Percentiles rank a stretch among this genome's conserved stretches.
Evolutionary conservation across 352 stramenopile genomes (phyloP).

Genomic region (Phytophthora aleatoria): DNA sequence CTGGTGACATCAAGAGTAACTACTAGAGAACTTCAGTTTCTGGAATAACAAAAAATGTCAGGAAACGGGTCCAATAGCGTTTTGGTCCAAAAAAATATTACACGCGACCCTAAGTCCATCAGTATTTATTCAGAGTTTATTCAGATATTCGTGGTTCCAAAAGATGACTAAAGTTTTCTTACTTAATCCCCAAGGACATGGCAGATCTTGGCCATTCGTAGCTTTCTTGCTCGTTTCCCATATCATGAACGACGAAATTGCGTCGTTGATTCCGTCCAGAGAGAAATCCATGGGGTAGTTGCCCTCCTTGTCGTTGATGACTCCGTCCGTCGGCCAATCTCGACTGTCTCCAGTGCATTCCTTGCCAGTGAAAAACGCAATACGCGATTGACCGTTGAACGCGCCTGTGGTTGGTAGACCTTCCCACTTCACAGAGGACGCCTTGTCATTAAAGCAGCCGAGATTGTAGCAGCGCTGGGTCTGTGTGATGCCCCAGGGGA

Average conservation of each 20-base stretch:
- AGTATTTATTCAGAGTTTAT: too few species aligned
- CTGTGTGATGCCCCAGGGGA: background rate
- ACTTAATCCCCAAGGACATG: conserved; percentile 21
- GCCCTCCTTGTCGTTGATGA: conserved; percentile 3
- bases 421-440: conserved; percentile 22
- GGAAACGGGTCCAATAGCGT: too few species aligned
- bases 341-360: conserved; percentile 14
- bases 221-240: conserved; percentile 24
- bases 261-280: conserved; percentile 21
- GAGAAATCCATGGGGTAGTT: conserved; percentile 31
- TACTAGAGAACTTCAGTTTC: background rate
- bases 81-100: too few species aligned
- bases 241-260: conserved; percentile 34
- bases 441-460: conserved; percentile 22
- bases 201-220: conserved; percentile 15
- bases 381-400: conserved; percentile 12
- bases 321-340: conserved; percentile 10
- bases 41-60: too few species aligned
- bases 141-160: too few species aligned
- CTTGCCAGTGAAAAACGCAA: conserved; percentile 21
- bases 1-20: background rate
- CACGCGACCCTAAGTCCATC: too few species aligned
- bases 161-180: background rate
- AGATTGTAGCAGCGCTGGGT: conserved; percentile 19
- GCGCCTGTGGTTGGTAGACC: conserved; percentile 5